phyloP scores from a whole-genome alignment of 164 flowering plant species.

The Aristolochia californica region DNA sequence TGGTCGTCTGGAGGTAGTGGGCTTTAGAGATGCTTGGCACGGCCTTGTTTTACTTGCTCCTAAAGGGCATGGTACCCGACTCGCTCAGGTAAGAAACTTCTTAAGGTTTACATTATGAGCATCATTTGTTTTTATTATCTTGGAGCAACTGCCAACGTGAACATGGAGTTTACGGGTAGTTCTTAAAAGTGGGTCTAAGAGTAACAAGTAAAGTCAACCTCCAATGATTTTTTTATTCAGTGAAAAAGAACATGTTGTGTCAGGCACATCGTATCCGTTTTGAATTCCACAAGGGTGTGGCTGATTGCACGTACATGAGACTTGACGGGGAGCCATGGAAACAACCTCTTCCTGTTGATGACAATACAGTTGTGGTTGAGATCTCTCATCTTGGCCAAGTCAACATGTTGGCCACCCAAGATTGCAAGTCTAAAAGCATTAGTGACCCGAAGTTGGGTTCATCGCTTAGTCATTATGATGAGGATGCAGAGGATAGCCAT shows the following conservation, averaged over 20 bases:
- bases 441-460: slow-evolving; percentile 30
- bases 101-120: neutral
- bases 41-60: slow-evolving; percentile 74
- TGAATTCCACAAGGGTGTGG: slow-evolving; percentile 69
- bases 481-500: slow-evolving; percentile 27
- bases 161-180: too few species aligned
- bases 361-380: slow-evolving; percentile 67
- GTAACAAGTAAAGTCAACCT: too few species aligned
- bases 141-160: too few species aligned
- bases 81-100: slow-evolving; percentile 58
- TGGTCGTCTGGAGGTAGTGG: slow-evolving; percentile 77
- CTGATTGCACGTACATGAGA: slow-evolving; percentile 78
- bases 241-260: neutral
- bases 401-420: slow-evolving; percentile 63
- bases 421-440: slow-evolving; percentile 46
- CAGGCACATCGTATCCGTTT: slow-evolving; percentile 74
- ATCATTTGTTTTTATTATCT: too few species aligned
- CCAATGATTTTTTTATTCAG: neutral
- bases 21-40: slow-evolving; percentile 91
- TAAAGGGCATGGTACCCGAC: slow-evolving; percentile 91
- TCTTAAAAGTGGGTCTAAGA: too few species aligned
- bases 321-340: slow-evolving; percentile 98
- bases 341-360: slow-evolving; percentile 76
- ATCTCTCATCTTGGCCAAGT: slow-evolving; percentile 77
- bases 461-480: slow-evolving; percentile 14